These are phyloP conservation scores for Fusarium clavum DNA, from an alignment of 2,329 filamentous ascomycete species.

Conservation along the genomic window DNA sequence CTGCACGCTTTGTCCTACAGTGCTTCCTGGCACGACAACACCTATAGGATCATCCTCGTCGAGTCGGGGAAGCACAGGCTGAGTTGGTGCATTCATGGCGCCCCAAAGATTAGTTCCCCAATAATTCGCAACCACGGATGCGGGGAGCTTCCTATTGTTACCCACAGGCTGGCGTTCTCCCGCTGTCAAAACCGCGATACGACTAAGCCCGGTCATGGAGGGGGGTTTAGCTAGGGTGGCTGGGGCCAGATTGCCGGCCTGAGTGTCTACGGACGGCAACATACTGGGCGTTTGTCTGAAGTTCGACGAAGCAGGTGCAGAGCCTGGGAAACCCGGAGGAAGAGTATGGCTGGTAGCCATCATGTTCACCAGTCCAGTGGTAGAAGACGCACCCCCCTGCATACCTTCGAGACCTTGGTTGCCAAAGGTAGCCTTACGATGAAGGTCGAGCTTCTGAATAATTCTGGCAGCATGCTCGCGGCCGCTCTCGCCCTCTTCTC, in stretches of 20 bases:
- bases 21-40: conserved; percentile 52
- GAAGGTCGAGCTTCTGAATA: conserved; percentile 91
- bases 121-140: conserved; percentile 89
- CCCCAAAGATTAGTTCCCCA: conserved; percentile 91
- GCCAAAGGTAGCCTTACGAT: conserved; percentile 78
- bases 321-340: conserved; percentile 69
- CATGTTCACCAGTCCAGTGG: conserved; percentile 81
- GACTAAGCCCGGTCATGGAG: conserved; percentile 85
- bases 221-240: conserved; percentile 86
- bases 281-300: conserved; percentile 48
- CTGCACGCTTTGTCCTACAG: conserved; percentile 48
- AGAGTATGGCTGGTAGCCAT: conserved; percentile 87
- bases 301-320: conserved; percentile 46
- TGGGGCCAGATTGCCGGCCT: conserved; percentile 78
- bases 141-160: conserved; percentile 79
- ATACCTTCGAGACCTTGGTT: conserved; percentile 53
- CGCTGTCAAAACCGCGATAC: conserved; percentile 82
- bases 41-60: conserved; percentile 58
- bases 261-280: conserved; percentile 58
- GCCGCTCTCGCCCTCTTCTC: conserved; percentile 78
- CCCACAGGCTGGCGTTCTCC: conserved; percentile 78
- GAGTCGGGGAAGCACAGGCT: conserved; percentile 49
- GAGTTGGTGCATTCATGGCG: conserved; percentile 43
- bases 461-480: conserved; percentile 87
- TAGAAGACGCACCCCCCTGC: conserved; percentile 54